Evolutionary conservation across 306 rosid species (phyloP).

Genomic region (Quercus glauca): DNA sequence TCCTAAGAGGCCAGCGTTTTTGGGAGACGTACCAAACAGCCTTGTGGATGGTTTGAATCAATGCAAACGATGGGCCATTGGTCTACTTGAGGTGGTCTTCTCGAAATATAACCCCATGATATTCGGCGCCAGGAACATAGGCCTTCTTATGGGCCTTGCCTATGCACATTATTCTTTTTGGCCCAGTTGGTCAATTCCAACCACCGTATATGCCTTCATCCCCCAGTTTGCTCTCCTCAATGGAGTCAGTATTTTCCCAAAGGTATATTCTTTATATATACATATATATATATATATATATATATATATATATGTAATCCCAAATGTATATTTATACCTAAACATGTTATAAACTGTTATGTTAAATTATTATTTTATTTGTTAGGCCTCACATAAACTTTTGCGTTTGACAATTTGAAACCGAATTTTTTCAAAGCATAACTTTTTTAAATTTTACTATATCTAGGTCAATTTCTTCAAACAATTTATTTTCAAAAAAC

Average conservation of each 20-base stretch:
- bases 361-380: too few species aligned
- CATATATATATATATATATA: too few species aligned
- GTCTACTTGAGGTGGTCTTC: conserved; percentile 27
- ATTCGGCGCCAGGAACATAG: conserved; percentile 18
- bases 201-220: conserved; percentile 29
- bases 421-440: too few species aligned
- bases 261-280: neutral
- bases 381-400: too few species aligned
- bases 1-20: conserved; percentile 38
- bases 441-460: too few species aligned
- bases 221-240: conserved; percentile 41
- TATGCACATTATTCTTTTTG: conserved; percentile 25
- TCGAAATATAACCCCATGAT: conserved; percentile 33
- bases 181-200: conserved; percentile 33
- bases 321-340: neutral
- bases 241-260: conserved; percentile 37
- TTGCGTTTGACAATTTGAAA: too few species aligned
- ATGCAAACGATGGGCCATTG: conserved; percentile 34
- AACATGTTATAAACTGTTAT: too few species aligned
- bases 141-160: conserved; percentile 29
- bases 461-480: too few species aligned
- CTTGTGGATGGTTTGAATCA: conserved; percentile 32
- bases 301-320: too few species aligned
- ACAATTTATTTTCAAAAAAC: too few species aligned
- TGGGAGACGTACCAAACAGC: conserved; percentile 33